Conservation (phyloP, 1,284 basidiomycete species). For the Meira miltonrushii region DNA sequence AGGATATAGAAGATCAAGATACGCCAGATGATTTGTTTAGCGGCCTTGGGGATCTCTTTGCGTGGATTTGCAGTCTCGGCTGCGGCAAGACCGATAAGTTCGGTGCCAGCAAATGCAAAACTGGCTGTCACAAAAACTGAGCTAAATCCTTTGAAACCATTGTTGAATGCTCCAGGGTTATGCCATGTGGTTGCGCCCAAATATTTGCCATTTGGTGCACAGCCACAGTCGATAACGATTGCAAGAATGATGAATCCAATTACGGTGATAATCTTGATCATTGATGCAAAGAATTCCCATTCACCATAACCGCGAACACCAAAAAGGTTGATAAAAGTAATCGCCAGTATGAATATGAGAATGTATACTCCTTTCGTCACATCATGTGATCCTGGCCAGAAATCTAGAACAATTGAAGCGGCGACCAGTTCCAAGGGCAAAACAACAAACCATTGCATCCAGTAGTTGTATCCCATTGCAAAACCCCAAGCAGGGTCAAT, state of each 20-base stretch:
- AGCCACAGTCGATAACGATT: conserved; percentile 46
- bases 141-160: conserved; percentile 50
- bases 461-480: conserved; percentile 49
- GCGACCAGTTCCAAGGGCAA: conserved; percentile 46
- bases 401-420: conserved; percentile 43
- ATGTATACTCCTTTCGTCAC: conserved; percentile 42
- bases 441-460: conserved; percentile 45
- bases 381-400: conserved; percentile 27
- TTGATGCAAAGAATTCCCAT: conserved; percentile 41
- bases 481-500: conserved; percentile 44
- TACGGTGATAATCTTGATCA: conserved; percentile 47
- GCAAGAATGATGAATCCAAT: conserved; percentile 48
- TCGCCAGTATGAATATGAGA: conserved; percentile 34
- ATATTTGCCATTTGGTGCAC: conserved; percentile 34
- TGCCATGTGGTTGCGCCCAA: conserved; percentile 41
- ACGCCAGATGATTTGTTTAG: conserved; percentile 56
- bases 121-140: conserved; percentile 48
- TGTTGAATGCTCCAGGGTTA: conserved; percentile 44
- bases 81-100: conserved; percentile 64
- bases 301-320: conserved; percentile 50
- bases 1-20: conserved; percentile 58
- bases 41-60: conserved; percentile 56
- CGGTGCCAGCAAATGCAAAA: conserved; percentile 48
- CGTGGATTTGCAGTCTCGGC: conserved; percentile 60
- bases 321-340: conserved; percentile 45